These are phyloP conservation scores for Limnanthes douglasii DNA, from an alignment of 345 rosid species.

Conservation along the genomic window DNA sequence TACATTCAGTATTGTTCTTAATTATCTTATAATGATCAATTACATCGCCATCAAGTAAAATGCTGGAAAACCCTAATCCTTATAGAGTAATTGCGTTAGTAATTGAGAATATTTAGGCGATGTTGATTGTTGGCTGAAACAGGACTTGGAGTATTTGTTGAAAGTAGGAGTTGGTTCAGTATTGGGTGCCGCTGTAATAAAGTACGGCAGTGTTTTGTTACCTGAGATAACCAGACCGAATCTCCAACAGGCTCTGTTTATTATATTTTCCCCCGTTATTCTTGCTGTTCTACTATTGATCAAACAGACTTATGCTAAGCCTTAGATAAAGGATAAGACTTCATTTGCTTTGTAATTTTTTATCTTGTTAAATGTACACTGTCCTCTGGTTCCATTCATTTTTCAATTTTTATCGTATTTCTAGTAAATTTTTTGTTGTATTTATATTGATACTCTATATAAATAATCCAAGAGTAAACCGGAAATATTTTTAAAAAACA, in stretches of 20 bases:
- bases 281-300: constrained; percentile 36
- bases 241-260: constrained; percentile 34
- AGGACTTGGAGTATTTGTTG: constrained; percentile 39
- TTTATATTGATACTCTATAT: too few relatives aligned
- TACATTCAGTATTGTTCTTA: background rate
- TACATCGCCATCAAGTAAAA: too few relatives aligned
- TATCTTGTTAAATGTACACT: too few relatives aligned
- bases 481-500: too few relatives aligned
- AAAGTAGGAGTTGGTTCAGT: constrained; percentile 60
- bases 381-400: too few relatives aligned
- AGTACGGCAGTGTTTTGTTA: constrained; percentile 55
- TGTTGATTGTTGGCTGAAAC: constrained; percentile 15
- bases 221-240: constrained; percentile 58
- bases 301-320: constrained; percentile 13
- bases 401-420: too few relatives aligned
- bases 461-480: too few relatives aligned
- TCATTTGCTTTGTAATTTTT: too few relatives aligned
- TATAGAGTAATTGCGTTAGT: too few relatives aligned
- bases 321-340: too few relatives aligned
- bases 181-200: constrained; percentile 48
- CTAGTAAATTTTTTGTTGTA: too few relatives aligned
- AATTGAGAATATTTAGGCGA: background rate
- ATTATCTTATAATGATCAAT: background rate
- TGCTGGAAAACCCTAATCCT: too few relatives aligned
- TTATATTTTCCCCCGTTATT: constrained; percentile 47